Evolutionary conservation across 805 yeast species (phyloP).

Genomic region (Trichomonascus vanleenenianus): DNA sequence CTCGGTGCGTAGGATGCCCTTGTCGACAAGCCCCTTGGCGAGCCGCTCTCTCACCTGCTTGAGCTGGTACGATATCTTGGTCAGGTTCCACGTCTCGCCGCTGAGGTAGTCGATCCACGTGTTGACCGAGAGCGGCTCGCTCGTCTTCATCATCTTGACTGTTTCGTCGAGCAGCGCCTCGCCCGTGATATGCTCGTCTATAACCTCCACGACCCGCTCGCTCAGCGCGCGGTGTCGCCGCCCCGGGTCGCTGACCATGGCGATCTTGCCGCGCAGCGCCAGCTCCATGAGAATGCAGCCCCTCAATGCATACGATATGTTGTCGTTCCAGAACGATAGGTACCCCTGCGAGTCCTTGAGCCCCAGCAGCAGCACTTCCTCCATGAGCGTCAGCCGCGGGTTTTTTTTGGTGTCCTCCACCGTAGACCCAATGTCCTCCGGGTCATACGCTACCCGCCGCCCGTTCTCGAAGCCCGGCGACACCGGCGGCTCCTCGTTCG

Average conservation of each 20-base stretch:
- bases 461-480: slow-evolving; percentile 26
- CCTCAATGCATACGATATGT: slow-evolving; percentile 89
- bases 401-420: slow-evolving; percentile 37
- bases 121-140: slow-evolving; percentile 71
- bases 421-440: slow-evolving; percentile 46
- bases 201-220: slow-evolving; percentile 81
- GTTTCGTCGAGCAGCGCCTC: slow-evolving; percentile 94
- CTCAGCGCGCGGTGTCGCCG: slow-evolving; percentile 81
- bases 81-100: slow-evolving; percentile 93
- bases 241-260: slow-evolving; percentile 86
- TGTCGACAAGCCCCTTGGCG: slow-evolving; percentile 95
- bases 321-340: slow-evolving; percentile 96
- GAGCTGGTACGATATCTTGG: slow-evolving; percentile 90
- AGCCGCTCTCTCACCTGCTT: slow-evolving; percentile 95
- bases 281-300: slow-evolving; percentile 90
- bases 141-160: slow-evolving; percentile 77
- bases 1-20: slow-evolving; percentile 93
- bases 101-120: slow-evolving; percentile 91
- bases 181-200: slow-evolving; percentile 83
- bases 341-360: slow-evolving; percentile 94
- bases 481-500: slow-evolving; percentile 4
- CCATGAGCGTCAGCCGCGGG: slow-evolving; percentile 89
- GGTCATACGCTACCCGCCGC: slow-evolving; percentile 77
- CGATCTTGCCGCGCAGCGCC: slow-evolving; percentile 83
- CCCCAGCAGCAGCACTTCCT: slow-evolving; percentile 89